Evolutionary conservation across 2,329 filamentous ascomycete genomes (phyloP), one percentile per base, ranked within the genome.

Genomic region (Fusarium sp.): DNA sequence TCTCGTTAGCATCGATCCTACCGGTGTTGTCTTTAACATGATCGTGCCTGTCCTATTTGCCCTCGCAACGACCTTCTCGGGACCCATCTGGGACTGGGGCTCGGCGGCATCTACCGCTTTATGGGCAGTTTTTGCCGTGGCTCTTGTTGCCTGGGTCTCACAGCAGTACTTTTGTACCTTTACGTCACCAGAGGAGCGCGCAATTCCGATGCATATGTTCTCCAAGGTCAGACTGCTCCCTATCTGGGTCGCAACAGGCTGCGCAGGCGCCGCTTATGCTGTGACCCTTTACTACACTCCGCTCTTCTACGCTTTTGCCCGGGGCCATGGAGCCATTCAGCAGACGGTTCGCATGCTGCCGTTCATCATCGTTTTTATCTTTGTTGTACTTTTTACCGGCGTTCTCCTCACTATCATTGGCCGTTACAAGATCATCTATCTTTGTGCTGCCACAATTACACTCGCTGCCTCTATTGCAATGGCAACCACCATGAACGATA

Each of bases 221-320:
- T 49, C 44, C 0, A 49, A 49, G 24, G 2, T 49, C 3, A 24
- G 9, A 11, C 24, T 57, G 11, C 20, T 57, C 29, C 61, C 49
- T 3, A 51, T 63, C 6, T 63, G 49, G 61, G 16, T 63, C 6
- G 49, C 27, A 27, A 56, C 61, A 20, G 49, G 35, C 14, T 63
- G 49, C 12, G 49, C 61, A 9, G 49, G 49, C 38, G 49, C 61
- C 7, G 55, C 36, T 2, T 63, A 63, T 33, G 49, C 61, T 8
- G 42, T 63, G 6, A 57, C 42, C 5, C 49, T 57, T 11, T 57
- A 63, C 9, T 63, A 63, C 14, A 56, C 55, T 27, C 61, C 61
- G 7, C 61, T 63, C 3, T 63, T 57, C n/a, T 63, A 63, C 20
- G 36, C 61, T 10, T 57, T 63, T 16, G 53, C 61, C 3, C 53